Evolutionary conservation across 176 grass and related monocot genomes (phyloP).

Genomic region (maize (Zea mays)): DNA sequence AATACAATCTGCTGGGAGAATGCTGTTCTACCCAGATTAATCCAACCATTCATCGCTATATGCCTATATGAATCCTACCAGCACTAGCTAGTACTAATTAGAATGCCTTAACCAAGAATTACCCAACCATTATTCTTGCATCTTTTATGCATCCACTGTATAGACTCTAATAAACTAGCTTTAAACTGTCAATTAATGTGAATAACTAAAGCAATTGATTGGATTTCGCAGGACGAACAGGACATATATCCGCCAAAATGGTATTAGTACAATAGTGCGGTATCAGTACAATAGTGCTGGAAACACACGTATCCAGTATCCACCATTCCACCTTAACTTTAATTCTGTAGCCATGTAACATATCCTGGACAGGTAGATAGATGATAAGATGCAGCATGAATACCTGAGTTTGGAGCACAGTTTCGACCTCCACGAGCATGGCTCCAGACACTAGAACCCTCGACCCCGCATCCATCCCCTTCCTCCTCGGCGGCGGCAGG

Average conservation of each 20-base stretch:
- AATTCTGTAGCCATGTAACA: background rate
- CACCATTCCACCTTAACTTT: background rate
- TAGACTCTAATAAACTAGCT: background rate
- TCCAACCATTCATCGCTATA: background rate
- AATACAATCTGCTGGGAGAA: background rate
- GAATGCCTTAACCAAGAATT: background rate
- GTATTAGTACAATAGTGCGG: background rate
- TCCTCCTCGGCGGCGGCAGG: slow-evolving; percentile 37
- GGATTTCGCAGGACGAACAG: background rate
- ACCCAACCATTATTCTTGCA: background rate
- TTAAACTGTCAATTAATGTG: slow-evolving; percentile 14
- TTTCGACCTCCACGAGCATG: slow-evolving; percentile 94
- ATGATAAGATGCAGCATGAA: background rate
- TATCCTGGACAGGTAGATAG: background rate
- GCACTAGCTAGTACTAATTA: background rate
- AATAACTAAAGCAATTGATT: background rate
- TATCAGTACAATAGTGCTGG: background rate
- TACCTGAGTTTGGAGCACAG: slow-evolving; percentile 91
- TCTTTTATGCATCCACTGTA: background rate
- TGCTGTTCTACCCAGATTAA: background rate
- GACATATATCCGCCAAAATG: slow-evolving; percentile 8
- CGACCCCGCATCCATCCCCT: slow-evolving; percentile 37
- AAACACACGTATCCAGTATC: background rate
- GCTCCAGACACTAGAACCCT: slow-evolving; percentile 73
- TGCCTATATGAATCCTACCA: background rate